Conservation (phyloP, 2,329 filamentous ascomycete genomes). For the Talaromyces sp. region DNA sequence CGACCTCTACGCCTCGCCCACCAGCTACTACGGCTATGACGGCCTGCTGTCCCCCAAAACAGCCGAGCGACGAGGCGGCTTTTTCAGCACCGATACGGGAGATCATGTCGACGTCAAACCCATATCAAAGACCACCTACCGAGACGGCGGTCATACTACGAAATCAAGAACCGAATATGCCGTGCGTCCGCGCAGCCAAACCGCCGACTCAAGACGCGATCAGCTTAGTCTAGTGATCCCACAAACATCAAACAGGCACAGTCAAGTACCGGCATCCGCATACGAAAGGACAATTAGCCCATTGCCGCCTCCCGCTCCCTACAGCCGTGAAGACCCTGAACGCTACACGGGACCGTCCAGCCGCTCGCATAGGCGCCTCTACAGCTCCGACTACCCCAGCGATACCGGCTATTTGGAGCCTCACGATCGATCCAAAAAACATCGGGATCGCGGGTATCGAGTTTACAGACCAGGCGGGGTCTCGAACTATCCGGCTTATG, state of each 20-base stretch:
- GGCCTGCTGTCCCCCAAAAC: slow-evolving; percentile 20
- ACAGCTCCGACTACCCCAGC: slow-evolving; percentile 31
- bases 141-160: slow-evolving; percentile 24
- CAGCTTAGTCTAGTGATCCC: slow-evolving; percentile 24
- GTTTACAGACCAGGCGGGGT: slow-evolving; percentile 19
- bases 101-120: slow-evolving; percentile 29
- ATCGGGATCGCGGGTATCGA: slow-evolving; percentile 21
- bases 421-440: slow-evolving; percentile 18
- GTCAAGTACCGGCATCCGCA: slow-evolving; percentile 24
- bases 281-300: slow-evolving; percentile 29
- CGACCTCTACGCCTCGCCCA: slow-evolving; percentile 27
- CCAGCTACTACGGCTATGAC: slow-evolving; percentile 23
- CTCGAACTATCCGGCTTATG: slow-evolving; percentile 25
- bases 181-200: slow-evolving; percentile 33
- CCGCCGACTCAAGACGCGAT: slow-evolving; percentile 23
- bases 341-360: slow-evolving; percentile 30
- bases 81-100: slow-evolving; percentile 19
- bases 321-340: slow-evolving; percentile 22
- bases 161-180: slow-evolving; percentile 34
- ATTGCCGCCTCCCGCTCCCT: slow-evolving; percentile 17
- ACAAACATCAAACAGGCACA: slow-evolving; percentile 16
- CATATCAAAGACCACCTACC: slow-evolving; percentile 27
- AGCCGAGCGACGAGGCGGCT: slow-evolving; percentile 20
- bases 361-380: slow-evolving; percentile 26
- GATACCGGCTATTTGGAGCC: slow-evolving; percentile 28